These are phyloP conservation scores for Gonapodya sp. DNA, from an alignment of 192 early-diverging fungal genomes.

Conservation along the genomic window DNA sequence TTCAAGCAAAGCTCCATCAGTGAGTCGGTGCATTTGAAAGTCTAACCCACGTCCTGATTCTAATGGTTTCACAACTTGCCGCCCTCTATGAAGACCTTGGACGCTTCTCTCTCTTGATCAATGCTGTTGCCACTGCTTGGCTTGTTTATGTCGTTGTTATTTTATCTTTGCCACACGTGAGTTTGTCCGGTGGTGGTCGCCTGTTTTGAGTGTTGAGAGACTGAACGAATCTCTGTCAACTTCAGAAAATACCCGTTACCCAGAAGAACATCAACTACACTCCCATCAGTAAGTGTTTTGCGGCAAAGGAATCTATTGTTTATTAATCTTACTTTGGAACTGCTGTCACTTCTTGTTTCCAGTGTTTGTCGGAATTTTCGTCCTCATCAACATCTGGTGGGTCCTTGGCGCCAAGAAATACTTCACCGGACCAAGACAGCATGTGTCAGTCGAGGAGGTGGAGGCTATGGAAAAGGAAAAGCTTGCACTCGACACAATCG, in stretches of 20 bases:
- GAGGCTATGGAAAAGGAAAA: background rate
- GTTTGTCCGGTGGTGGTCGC: background rate
- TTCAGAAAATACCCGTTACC: background rate
- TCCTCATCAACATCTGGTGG: background rate
- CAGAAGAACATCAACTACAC: background rate
- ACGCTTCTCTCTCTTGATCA: background rate
- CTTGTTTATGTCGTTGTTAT: background rate
- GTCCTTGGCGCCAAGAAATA: background rate
- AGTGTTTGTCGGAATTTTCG: background rate
- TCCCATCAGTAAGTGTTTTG: conserved; percentile 1
- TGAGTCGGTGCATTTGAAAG: background rate
- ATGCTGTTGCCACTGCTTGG: background rate
- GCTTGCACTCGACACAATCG: too few relatives aligned
- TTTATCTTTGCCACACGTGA: background rate
- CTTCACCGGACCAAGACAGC: background rate
- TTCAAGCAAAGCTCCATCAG: background rate
- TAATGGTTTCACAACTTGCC: background rate
- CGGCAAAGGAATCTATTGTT: too few relatives aligned
- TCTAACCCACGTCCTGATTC: background rate
- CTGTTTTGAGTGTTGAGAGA: background rate
- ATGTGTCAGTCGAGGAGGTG: background rate
- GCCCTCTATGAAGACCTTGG: background rate
- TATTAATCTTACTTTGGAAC: too few relatives aligned
- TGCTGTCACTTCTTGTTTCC: too few relatives aligned
- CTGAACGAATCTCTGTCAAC: background rate